Percentiles rank a stretch among this genome's conserved stretches.
Conservation (phyloP, 2,329 filamentous ascomycete genomes). For the Mariannaea elegans region DNA sequence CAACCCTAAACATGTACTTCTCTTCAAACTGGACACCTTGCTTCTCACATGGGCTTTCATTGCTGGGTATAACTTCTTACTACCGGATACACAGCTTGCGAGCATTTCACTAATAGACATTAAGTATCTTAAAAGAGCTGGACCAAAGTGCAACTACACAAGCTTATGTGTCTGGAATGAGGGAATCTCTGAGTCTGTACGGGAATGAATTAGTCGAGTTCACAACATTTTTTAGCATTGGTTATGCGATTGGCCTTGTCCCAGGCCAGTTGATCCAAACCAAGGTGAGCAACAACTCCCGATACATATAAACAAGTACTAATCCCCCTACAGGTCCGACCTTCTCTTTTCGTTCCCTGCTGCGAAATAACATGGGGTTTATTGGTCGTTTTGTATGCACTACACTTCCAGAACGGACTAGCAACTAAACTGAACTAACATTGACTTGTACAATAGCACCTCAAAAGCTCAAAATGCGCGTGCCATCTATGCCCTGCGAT, state of each 20-base stretch:
- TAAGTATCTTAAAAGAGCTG: slow-evolving; percentile 46
- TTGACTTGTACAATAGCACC: slow-evolving; percentile 30
- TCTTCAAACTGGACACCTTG: slow-evolving; percentile 48
- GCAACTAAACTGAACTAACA: no score
- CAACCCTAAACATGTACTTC: slow-evolving; percentile 44
- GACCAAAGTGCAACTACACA: slow-evolving; percentile 49
- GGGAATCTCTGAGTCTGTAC: slow-evolving; percentile 41
- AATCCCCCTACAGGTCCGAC: slow-evolving; percentile 39
- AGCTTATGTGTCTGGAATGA: slow-evolving; percentile 50
- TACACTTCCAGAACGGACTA: no score
- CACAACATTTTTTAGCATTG: slow-evolving; percentile 64
- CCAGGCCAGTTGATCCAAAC: slow-evolving; percentile 51
- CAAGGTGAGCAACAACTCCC: slow-evolving; percentile 22
- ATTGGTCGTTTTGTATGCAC: slow-evolving; percentile 37
- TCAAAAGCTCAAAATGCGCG: slow-evolving; percentile 47
- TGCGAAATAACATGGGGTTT: slow-evolving; percentile 48
- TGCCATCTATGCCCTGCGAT: slow-evolving; percentile 51
- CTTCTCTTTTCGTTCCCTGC: slow-evolving; percentile 50
- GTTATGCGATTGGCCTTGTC: slow-evolving; percentile 62
- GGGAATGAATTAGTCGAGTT: slow-evolving; percentile 64
- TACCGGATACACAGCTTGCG: neutral
- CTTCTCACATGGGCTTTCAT: slow-evolving; percentile 49
- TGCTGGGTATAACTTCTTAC: slow-evolving; percentile 35
- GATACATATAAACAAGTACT: neutral
- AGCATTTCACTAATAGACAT: neutral